Evolutionary conservation across 2,329 filamentous ascomycete species (phyloP).

Genomic region (Chrysoporthe puriensis): DNA sequence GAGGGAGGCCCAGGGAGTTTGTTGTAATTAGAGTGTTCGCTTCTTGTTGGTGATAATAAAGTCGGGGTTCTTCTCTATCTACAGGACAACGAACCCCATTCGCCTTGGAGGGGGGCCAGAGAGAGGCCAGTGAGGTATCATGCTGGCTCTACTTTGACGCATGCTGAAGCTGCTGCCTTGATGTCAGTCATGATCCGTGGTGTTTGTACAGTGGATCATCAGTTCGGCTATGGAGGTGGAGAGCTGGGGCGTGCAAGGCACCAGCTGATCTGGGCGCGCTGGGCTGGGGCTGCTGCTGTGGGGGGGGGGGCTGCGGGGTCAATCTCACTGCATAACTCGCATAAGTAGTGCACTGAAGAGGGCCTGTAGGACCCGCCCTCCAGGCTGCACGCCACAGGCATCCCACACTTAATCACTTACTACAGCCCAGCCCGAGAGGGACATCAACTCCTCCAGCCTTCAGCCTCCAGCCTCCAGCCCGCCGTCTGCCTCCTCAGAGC

Average conservation of each 20-base stretch:
- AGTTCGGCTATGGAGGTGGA: too few species aligned
- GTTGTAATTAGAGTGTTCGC: neutral
- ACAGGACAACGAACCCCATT: too few species aligned
- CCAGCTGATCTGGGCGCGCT: neutral
- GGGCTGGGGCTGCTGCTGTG: neutral
- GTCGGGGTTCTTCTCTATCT: too few species aligned
- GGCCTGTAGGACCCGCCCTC: too few species aligned
- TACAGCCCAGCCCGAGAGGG: too few species aligned
- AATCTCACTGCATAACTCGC: neutral
- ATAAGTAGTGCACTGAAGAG: too few species aligned
- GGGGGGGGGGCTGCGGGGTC: neutral
- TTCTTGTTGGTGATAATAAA: neutral
- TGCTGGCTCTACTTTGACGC: neutral
- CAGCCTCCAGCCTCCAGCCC: too few species aligned
- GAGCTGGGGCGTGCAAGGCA: too few species aligned
- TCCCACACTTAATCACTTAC: too few species aligned
- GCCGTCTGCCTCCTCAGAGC: neutral
- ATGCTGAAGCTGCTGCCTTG: neutral
- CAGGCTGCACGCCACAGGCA: too few species aligned
- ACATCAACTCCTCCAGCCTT: too few species aligned
- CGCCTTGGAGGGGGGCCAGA: neutral
- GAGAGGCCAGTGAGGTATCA: too few species aligned
- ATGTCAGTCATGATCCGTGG: neutral
- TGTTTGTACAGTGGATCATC: neutral
- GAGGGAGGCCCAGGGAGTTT: neutral